Percentiles rank a stretch among this genome's conserved stretches.
Conservation (phyloP, 2,329 filamentous ascomycete species). For the Alternaria gansuensis region DNA sequence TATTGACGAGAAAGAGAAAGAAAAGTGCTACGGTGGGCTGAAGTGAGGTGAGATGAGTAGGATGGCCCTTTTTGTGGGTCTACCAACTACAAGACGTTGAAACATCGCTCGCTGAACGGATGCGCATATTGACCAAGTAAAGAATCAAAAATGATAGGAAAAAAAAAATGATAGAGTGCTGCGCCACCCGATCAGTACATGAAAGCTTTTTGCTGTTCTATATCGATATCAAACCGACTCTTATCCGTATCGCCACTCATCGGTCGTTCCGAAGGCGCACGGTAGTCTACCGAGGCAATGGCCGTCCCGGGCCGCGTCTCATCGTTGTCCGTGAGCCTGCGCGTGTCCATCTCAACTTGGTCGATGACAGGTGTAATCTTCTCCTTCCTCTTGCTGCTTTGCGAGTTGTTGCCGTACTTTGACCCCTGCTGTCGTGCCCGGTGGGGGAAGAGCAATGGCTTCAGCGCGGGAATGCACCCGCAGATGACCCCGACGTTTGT, state of each 20-base stretch:
- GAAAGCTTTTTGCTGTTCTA: slow-evolving; percentile 50
- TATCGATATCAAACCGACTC: slow-evolving; percentile 46
- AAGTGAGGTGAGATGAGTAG: slow-evolving; percentile 23
- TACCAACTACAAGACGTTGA: slow-evolving; percentile 29
- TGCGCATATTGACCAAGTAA: slow-evolving; percentile 28
- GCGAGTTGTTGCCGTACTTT: slow-evolving; percentile 44
- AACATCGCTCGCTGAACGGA: slow-evolving; percentile 24
- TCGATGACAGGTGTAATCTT: slow-evolving; percentile 46
- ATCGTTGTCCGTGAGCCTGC: slow-evolving; percentile 41
- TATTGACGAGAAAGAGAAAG: slow-evolving; percentile 28
- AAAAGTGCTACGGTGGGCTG: slow-evolving; percentile 18
- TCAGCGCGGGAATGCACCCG: slow-evolving; percentile 57
- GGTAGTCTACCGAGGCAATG: slow-evolving; percentile 29
- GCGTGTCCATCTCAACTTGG: slow-evolving; percentile 48
- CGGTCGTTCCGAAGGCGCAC: slow-evolving; percentile 37
- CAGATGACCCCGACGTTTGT: slow-evolving; percentile 57
- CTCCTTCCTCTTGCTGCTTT: slow-evolving; percentile 43
- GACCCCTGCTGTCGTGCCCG: slow-evolving; percentile 44
- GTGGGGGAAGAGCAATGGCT: slow-evolving; percentile 52
- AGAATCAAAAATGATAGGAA: not conserved
- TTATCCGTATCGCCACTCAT: slow-evolving; percentile 50
- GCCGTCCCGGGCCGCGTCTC: slow-evolving; percentile 38
- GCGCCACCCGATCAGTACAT: slow-evolving; percentile 44
- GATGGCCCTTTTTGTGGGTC: slow-evolving; percentile 24
- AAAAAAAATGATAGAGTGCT: slow-evolving; percentile 26